Evolutionary conservation across 495 filamentous ascomycete genomes (phyloP), one percentile per base, ranked within the genome.

Genomic region (Pseudotulostoma volvatum): DNA sequence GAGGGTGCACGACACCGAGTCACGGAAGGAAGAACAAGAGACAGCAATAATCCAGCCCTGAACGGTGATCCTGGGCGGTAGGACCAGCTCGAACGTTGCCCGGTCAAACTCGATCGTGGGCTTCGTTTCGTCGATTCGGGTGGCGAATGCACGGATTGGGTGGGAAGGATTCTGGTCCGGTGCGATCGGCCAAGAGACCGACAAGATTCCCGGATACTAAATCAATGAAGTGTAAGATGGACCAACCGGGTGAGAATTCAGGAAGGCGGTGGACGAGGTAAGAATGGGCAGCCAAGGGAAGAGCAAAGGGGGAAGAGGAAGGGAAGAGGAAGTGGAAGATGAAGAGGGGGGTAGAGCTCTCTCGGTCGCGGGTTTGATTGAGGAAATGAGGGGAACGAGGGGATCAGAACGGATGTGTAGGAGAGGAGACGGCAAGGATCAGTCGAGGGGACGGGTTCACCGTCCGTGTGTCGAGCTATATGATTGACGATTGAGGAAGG

Each of bases 381-480:
- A n/a, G 44, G 35, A 7, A 34, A 36, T 44, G 39, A 35, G 15
- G 37, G 20, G 36, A 40, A 30, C 31, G 33, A 4, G 37, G 38
- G 38, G 41, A 41, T 40, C 30, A 38, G 47, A 38, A 34, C 33
- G 38, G 14, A 37, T 18, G 38, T 25, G 38, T 14, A 32, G 35
- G 42, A 25, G 37, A 42, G 38, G 45, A n/a, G n/a, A n/a, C n/a
- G n/a, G n/a, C n/a, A n/a, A n/a, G n/a, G n/a, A n/a, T n/a, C n/a
- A n/a, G n/a, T n/a, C n/a, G n/a, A n/a, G n/a, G n/a, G n/a, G n/a
- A n/a, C n/a, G n/a, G n/a, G n/a, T n/a, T n/a, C n/a, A n/a, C n/a
- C n/a, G n/a, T 46, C 49, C 39, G 48, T 34, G 42, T n/a, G n/a
- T n/a, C n/a, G n/a, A n/a, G 44, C 44, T 40, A 44, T 23, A 41